phyloP scores from a whole-genome alignment of 2,329 filamentous ascomycete genomes.

The Fusarium marasasianum region DNA sequence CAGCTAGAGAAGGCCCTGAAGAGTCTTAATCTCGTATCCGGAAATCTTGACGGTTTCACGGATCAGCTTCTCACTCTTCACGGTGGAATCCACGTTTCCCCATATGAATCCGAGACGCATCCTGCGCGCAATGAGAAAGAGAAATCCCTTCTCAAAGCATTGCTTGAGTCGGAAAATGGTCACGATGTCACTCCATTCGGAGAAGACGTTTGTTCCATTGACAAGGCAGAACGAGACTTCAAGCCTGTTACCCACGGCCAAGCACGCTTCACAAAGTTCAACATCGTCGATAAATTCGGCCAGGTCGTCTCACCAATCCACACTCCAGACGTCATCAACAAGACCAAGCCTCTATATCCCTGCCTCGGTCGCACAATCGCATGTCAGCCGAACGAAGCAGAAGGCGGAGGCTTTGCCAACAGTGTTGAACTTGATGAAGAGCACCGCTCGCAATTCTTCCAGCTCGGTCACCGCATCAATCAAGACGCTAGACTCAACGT shows the following conservation, averaged over 20 bases:
- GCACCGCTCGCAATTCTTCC: background rate
- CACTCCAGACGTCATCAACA: background rate
- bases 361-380: background rate
- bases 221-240: background rate
- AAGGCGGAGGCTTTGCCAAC: background rate
- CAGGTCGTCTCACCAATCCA: background rate
- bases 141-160: accelerated
- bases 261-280: background rate
- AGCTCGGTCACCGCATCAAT: background rate
- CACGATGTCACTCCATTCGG: background rate
- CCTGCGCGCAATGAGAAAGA: background rate
- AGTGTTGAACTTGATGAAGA: background rate
- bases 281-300: background rate
- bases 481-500: background rate
- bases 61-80: background rate
- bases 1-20: background rate
- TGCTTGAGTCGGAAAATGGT: background rate
- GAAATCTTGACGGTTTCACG: background rate
- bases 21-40: background rate
- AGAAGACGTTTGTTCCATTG: background rate
- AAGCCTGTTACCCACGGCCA: background rate
- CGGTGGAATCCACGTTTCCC: background rate
- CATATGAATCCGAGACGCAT: background rate
- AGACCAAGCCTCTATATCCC: background rate
- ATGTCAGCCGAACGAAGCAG: background rate